Conservation (phyloP, 768 basidiomycete species). For the Amanita polypyramis region DNA sequence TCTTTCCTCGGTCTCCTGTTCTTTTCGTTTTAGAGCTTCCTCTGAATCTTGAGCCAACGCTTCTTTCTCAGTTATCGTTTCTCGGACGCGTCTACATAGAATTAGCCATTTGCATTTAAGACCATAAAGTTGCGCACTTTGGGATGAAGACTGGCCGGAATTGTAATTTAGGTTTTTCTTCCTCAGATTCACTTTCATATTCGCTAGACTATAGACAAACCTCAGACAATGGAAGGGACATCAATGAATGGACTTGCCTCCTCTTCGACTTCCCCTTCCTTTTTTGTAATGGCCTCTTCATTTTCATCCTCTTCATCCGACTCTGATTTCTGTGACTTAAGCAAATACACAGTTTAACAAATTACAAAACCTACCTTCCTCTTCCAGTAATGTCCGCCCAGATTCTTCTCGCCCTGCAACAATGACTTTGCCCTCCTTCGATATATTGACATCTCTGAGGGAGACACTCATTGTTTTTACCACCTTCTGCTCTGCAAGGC, state of each 20-base stretch:
- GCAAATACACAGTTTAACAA: conserved; percentile 7
- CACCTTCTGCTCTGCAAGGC: conserved; percentile 21
- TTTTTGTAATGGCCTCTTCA: conserved; percentile 16
- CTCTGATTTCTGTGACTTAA: conserved; percentile 7
- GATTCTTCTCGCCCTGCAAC: conserved; percentile 73
- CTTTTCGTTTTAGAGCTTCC: conserved; percentile 58
- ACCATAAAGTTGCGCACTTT: conserved; percentile 48
- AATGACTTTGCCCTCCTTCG: conserved; percentile 69
- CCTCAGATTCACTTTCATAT: conserved; percentile 69
- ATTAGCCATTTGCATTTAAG: conserved; percentile 4
- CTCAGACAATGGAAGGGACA: conserved; percentile 4
- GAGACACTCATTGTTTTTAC: conserved; percentile 58
- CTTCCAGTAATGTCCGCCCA: conserved; percentile 58
- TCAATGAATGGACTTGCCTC: conserved; percentile 28
- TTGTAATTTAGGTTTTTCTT: conserved; percentile 61
- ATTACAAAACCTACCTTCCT: conserved; percentile 26
- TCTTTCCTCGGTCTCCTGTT: conserved; percentile 70
- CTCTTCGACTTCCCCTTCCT: conserved; percentile 18
- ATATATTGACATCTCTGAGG: conserved; percentile 73
- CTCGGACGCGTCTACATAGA: conserved; percentile 54
- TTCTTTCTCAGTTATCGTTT: conserved; percentile 62
- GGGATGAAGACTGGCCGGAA: conserved; percentile 93
- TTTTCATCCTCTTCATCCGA: conserved; percentile 11
- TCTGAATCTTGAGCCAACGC: conserved; percentile 63
- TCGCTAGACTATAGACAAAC: conserved; percentile 61